Conservation (phyloP, 164 flowering plant species). For the Macadamia integrifolia region DNA sequence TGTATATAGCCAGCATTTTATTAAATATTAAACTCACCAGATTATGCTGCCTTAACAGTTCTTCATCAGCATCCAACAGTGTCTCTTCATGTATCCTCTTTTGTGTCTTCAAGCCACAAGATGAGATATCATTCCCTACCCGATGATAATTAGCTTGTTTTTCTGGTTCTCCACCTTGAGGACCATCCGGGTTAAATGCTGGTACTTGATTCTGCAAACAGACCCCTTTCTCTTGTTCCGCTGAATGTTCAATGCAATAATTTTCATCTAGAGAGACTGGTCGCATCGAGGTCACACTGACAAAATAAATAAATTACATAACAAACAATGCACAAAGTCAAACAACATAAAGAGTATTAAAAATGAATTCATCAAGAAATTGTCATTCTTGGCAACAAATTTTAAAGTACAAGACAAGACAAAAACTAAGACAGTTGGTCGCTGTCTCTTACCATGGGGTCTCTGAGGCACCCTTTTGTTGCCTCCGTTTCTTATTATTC, state of each 20-base stretch:
- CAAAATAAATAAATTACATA: slow-evolving; percentile 3
- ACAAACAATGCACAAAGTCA: background rate
- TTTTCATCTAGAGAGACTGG: slow-evolving; percentile 15
- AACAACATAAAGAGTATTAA: background rate
- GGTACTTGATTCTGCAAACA: slow-evolving; percentile 6
- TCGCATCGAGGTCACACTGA: slow-evolving; percentile 26
- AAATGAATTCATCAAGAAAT: too few species aligned
- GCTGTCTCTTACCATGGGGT: slow-evolving; percentile 13
- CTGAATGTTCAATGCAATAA: slow-evolving; percentile 7
- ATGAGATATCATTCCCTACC: slow-evolving; percentile 16
- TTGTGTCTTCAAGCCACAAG: slow-evolving; percentile 6
- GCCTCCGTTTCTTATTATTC: slow-evolving; percentile 48
- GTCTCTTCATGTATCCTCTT: background rate
- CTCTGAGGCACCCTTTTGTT: slow-evolving; percentile 16
- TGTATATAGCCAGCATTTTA: too few species aligned
- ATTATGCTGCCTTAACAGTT: slow-evolving; percentile 10
- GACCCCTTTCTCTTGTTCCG: slow-evolving; percentile 12
- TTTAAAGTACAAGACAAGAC: background rate
- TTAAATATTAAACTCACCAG: slow-evolving; percentile 22
- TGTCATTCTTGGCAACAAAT: too few species aligned
- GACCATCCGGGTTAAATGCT: slow-evolving; percentile 15
- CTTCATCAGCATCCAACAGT: slow-evolving; percentile 6
- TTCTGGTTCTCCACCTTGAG: slow-evolving; percentile 14
- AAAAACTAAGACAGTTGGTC: slow-evolving; percentile 27
- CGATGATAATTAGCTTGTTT: slow-evolving; percentile 11